Conservation (phyloP, 345 rosid genomes). For the Chamaenerion angustifolium region DNA sequence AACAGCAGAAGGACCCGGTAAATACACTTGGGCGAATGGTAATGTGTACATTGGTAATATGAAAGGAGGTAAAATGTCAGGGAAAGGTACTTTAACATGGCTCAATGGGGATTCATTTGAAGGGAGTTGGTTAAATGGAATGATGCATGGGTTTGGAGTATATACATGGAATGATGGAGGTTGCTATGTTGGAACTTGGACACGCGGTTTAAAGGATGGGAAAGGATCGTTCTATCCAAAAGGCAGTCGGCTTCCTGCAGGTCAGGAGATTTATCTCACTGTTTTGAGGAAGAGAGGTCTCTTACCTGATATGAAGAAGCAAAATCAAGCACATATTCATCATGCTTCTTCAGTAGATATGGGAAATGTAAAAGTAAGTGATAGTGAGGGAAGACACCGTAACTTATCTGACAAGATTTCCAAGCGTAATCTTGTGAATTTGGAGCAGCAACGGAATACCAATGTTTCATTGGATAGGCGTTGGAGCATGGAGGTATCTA, state of each 20-base stretch:
- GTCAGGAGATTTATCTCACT: slow-evolving; percentile 59
- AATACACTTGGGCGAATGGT: slow-evolving; percentile 79
- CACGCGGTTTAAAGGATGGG: slow-evolving; percentile 87
- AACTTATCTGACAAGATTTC: slow-evolving; percentile 19
- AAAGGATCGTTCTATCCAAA: slow-evolving; percentile 88
- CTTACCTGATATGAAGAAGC: slow-evolving; percentile 69
- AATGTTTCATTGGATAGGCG: slow-evolving; percentile 78
- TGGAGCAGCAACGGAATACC: slow-evolving; percentile 56
- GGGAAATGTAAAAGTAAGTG: slow-evolving; percentile 41
- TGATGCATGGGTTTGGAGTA: slow-evolving; percentile 96
- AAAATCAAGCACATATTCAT: slow-evolving; percentile 39
- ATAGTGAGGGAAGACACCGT: slow-evolving; percentile 19
- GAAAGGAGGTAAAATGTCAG: slow-evolving; percentile 91
- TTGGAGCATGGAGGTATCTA: slow-evolving; percentile 95
- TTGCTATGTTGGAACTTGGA: slow-evolving; percentile 90
- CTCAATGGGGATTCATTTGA: slow-evolving; percentile 68
- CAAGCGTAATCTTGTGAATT: slow-evolving; percentile 55
- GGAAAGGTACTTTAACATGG: slow-evolving; percentile 88
- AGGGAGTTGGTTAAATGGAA: slow-evolving; percentile 84
- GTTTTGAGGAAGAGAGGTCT: slow-evolving; percentile 86
- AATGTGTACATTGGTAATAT: slow-evolving; percentile 72
- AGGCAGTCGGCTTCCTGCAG: slow-evolving; percentile 57
- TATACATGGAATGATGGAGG: slow-evolving; percentile 88
- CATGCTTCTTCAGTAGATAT: slow-evolving; percentile 62
- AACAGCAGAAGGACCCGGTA: slow-evolving; percentile 79